Conservation (phyloP, 257 asterid species). For the Cinchona pubescens region DNA sequence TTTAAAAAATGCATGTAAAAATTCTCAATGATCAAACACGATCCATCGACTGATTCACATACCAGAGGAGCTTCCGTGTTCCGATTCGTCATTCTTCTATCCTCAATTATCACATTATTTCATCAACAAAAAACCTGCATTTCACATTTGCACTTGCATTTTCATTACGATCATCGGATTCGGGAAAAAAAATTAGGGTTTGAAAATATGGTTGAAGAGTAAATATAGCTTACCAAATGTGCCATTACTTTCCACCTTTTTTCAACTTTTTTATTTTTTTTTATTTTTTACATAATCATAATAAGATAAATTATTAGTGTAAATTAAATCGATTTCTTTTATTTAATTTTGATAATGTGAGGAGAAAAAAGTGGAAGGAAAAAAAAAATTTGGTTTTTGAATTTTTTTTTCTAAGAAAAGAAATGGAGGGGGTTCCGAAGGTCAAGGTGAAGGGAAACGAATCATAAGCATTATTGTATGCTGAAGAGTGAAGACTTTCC, state of each 20-base stretch:
- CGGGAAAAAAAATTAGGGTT: slow-evolving; percentile 6
- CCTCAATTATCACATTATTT: slow-evolving; percentile 23
- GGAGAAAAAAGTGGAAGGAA: neutral
- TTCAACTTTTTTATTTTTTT: neutral
- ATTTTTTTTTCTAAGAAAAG: neutral
- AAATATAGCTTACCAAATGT: slow-evolving; percentile 26
- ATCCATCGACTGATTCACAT: neutral
- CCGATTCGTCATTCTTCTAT: slow-evolving; percentile 48
- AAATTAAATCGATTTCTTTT: neutral
- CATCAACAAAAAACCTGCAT: slow-evolving; percentile 38
- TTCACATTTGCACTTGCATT: too few species aligned
- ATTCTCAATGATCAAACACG: slow-evolving; percentile 1
- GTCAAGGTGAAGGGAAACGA: slow-evolving; percentile 43
- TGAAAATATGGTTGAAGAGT: slow-evolving; percentile 26
- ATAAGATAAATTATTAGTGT: neutral
- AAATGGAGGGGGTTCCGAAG: slow-evolving; percentile 27
- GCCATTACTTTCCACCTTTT: neutral
- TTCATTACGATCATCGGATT: slow-evolving; percentile 20
- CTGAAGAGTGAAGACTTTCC: too few species aligned
- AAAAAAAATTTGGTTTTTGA: neutral
- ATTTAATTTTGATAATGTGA: neutral
- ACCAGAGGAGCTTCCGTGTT: slow-evolving; percentile 51
- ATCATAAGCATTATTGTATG: neutral
- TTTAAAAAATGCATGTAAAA: neutral
- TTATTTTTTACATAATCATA: too few species aligned